Conservation (phyloP, 768 basidiomycete genomes). For the Tylopilus sp. region DNA sequence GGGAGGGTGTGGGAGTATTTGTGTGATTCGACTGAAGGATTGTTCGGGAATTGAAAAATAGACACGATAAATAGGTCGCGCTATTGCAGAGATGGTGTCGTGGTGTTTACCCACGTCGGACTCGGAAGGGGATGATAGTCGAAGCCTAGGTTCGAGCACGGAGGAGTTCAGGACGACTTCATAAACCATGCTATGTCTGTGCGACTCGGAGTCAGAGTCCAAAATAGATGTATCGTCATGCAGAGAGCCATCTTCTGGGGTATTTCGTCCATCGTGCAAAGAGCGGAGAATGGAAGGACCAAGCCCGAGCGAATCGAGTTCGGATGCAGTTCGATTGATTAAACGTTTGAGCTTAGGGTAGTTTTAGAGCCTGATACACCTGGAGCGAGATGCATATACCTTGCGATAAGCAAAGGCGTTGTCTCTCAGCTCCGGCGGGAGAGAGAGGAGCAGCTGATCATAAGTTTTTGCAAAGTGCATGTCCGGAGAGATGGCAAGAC, state of each 20-base stretch:
- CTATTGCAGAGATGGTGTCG: not conserved
- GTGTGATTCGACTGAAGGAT: conserved; percentile 3
- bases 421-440: conserved; percentile 74
- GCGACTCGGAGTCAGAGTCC: not conserved
- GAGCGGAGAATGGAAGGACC: conserved; percentile 47
- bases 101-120: not conserved
- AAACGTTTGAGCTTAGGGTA: conserved; percentile 75
- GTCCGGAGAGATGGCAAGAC: too few relatives aligned
- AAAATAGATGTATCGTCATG: not conserved
- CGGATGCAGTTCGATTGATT: conserved; percentile 77
- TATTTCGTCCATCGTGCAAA: conserved; percentile 30
- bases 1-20: conserved; percentile 4
- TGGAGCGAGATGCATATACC: conserved; percentile 39
- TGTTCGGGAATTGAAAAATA: conserved; percentile 15
- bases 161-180: conserved; percentile 50
- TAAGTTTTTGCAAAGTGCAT: conserved; percentile 82
- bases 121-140: conserved; percentile 41
- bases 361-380: not conserved
- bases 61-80: conserved; percentile 7
- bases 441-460: conserved; percentile 52
- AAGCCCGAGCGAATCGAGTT: conserved; percentile 70
- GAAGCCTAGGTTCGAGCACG: conserved; percentile 53
- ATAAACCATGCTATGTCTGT: conserved; percentile 43
- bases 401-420: conserved; percentile 84
- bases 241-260: conserved; percentile 7